A percentile compares a stretch with the other conserved stretches of the same genome.
These are phyloP conservation scores for Prunus persica DNA, from an alignment of 306 rosid species.

Conservation along the genomic window Prunus_persica_NCBIv2 NC_034013.1:12578501-12579000, in stretches of 20 bases:
- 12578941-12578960: neutral
- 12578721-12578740: too few species aligned
- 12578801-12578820: constrained; percentile 1
- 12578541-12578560: constrained; percentile 26
- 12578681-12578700: constrained; percentile 25
- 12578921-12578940: neutral
- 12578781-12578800: constrained; percentile 12
- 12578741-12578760: constrained; percentile 6
- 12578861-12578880: neutral
- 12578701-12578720: too few species aligned
- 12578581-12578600: constrained; percentile 39
- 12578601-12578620: constrained; percentile 20
- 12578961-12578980: neutral
- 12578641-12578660: constrained; percentile 38
- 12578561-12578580: constrained; percentile 33
- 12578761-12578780: constrained; percentile 1
- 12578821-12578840: neutral
- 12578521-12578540: neutral
- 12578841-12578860: constrained; percentile 4
- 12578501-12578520: neutral
- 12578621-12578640: constrained; percentile 39
- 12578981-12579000: constrained; percentile 6
- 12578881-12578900: constrained; percentile 17
- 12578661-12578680: constrained; percentile 47
- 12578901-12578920: constrained; percentile 19